These are phyloP conservation scores for Pestalotiopsis sp. DNA, from an alignment of 2,329 filamentous ascomycete genomes.

Conservation along the genomic window DNA sequence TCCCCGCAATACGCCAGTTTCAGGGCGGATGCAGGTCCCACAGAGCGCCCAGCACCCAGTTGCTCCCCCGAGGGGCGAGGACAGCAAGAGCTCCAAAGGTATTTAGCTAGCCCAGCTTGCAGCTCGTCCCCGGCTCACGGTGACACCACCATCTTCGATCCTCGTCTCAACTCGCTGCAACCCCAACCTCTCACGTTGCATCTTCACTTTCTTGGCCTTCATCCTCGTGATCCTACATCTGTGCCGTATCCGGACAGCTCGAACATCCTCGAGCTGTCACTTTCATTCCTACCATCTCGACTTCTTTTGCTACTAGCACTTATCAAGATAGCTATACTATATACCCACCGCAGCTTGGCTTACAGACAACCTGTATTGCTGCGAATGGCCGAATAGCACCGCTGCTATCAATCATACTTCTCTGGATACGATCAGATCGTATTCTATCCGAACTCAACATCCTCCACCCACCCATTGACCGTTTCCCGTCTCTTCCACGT, in stretches of 20 bases:
- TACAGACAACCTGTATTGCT: neutral
- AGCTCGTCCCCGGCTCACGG: conserved; percentile 11
- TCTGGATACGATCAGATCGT: neutral
- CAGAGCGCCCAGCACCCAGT: neutral
- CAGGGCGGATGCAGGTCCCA: conserved; percentile 15
- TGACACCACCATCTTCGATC: conserved; percentile 2
- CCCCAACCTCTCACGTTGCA: neutral
- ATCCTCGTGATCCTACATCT: neutral
- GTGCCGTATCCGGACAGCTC: neutral
- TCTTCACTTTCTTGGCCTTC: neutral
- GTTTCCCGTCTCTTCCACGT: conserved; percentile 20
- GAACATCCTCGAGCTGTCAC: neutral
- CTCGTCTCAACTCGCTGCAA: neutral
- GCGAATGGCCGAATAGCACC: conserved; percentile 7
- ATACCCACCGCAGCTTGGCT: neutral
- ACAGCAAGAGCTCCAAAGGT: neutral
- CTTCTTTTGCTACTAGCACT: neutral
- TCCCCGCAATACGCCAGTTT: conserved; percentile 14
- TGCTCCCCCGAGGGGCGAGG: neutral
- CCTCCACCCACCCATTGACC: neutral
- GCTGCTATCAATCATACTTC: neutral
- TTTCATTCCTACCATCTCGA: neutral
- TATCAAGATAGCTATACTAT: neutral
- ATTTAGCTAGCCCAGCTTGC: neutral
- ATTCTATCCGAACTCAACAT: neutral